These are phyloP conservation scores for Cyanodermella asteris DNA, from an alignment of 2,329 filamentous ascomycete species.

Conservation along the genomic window DNA sequence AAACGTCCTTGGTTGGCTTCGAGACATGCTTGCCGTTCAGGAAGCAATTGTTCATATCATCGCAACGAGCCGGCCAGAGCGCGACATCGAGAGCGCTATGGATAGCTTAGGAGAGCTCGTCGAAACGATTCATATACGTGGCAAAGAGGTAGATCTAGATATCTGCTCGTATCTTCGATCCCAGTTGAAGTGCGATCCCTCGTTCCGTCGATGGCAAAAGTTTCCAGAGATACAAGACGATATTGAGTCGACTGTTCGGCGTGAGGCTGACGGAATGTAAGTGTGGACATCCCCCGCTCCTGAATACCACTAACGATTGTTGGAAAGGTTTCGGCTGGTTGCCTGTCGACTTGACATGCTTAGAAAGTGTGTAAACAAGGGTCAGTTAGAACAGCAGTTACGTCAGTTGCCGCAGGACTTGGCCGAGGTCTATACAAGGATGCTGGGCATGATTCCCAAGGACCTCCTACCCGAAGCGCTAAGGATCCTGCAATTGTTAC, in stretches of 20 bases:
- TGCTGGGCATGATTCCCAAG: conserved; percentile 9
- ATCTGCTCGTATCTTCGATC: conserved; percentile 2
- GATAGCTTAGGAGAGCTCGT: neutral
- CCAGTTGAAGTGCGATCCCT: neutral
- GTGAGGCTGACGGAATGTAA: neutral
- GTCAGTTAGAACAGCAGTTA: conserved; percentile 1
- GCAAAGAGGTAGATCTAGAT: conserved; percentile 1
- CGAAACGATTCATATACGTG: conserved; percentile 1
- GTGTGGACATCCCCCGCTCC: neutral
- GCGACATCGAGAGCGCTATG: conserved; percentile 2
- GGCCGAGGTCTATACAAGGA: conserved; percentile 5
- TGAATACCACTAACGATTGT: neutral
- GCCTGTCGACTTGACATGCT: conserved; percentile 5
- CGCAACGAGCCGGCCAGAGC: conserved; percentile 3
- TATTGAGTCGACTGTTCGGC: neutral
- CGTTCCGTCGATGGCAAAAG: neutral
- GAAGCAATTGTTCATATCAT: conserved; percentile 3
- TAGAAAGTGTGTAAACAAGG: conserved; percentile 4
- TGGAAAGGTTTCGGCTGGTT: conserved; percentile 7
- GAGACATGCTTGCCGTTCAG: conserved; percentile 1
- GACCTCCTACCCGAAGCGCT: conserved; percentile 8
- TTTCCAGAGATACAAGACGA: neutral
- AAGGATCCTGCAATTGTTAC: conserved; percentile 11
- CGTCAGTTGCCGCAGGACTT: conserved; percentile 4
- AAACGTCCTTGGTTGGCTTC: neutral